Conservation (phyloP, 2,329 filamentous ascomycete genomes). For the Alternaria sp. region DNA sequence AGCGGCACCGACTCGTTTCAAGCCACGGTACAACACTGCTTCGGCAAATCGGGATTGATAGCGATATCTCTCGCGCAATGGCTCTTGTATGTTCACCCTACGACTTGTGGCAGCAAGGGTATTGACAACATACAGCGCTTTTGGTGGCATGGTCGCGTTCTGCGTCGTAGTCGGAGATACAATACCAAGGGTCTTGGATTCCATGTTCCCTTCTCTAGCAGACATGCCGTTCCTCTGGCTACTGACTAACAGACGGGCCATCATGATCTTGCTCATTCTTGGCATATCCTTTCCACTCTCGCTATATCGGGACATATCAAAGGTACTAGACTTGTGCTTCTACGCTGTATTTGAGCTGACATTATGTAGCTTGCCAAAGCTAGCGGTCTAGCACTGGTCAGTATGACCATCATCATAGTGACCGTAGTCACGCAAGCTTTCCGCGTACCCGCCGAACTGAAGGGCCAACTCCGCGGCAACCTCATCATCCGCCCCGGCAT, state of each 20-base stretch:
- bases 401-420: constrained; percentile 88
- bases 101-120: neutral
- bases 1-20: constrained; percentile 94
- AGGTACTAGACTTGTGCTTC: no score
- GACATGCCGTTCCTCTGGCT: constrained; percentile 80
- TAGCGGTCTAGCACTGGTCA: constrained; percentile 88
- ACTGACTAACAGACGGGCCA: constrained; percentile 78
- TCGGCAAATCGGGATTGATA: constrained; percentile 83
- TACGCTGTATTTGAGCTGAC: constrained; percentile 48
- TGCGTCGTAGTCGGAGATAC: constrained; percentile 97
- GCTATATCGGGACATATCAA: constrained; percentile 94
- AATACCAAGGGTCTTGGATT: constrained; percentile 86
- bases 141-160: constrained; percentile 98
- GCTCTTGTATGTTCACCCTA: constrained; percentile 69
- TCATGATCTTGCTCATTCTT: constrained; percentile 87
- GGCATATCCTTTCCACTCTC: constrained; percentile 90
- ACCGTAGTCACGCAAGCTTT: constrained; percentile 87
- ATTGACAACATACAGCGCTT: constrained; percentile 64
- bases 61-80: constrained; percentile 93
- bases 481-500: constrained; percentile 85
- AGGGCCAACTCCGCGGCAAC: constrained; percentile 73
- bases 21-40: constrained; percentile 94
- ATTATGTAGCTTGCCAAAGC: constrained; percentile 82
- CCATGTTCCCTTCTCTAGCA: constrained; percentile 78
- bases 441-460: constrained; percentile 72